Conservation (phyloP, 768 basidiomycete genomes). For the Podaxis sp. region DNA sequence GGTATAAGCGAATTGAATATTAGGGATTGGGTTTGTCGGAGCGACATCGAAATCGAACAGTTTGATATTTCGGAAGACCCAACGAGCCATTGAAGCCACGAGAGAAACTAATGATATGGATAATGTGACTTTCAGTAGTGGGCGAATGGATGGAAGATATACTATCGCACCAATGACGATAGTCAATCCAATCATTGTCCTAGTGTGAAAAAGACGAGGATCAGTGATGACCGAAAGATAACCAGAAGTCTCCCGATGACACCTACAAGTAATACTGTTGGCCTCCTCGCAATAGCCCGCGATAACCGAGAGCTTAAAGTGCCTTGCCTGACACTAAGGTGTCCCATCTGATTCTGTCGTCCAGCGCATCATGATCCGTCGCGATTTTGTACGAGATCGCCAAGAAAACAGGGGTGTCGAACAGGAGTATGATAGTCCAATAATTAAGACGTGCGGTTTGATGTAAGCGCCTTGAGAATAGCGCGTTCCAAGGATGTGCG, state of each 20-base stretch:
- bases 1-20: neutral
- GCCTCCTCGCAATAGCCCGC: neutral
- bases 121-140: neutral
- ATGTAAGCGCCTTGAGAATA: neutral
- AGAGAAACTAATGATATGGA: neutral
- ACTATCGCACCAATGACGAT: neutral
- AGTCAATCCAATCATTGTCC: neutral
- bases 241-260: too few species aligned
- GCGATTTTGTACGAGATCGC: neutral
- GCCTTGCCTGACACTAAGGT: neutral
- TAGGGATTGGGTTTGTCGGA: neutral
- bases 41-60: neutral
- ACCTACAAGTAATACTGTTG: constrained; percentile 4
- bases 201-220: neutral
- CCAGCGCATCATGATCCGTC: neutral
- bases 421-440: neutral
- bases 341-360: neutral
- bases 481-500: neutral
- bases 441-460: neutral
- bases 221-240: neutral
- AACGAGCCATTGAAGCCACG: neutral
- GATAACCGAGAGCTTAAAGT: neutral
- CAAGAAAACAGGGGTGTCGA: neutral
- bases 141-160: neutral
- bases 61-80: neutral